Evolutionary conservation across 2,329 filamentous ascomycete species (phyloP).

Genomic region (Neophaeococcomyces mojaviensis): DNA sequence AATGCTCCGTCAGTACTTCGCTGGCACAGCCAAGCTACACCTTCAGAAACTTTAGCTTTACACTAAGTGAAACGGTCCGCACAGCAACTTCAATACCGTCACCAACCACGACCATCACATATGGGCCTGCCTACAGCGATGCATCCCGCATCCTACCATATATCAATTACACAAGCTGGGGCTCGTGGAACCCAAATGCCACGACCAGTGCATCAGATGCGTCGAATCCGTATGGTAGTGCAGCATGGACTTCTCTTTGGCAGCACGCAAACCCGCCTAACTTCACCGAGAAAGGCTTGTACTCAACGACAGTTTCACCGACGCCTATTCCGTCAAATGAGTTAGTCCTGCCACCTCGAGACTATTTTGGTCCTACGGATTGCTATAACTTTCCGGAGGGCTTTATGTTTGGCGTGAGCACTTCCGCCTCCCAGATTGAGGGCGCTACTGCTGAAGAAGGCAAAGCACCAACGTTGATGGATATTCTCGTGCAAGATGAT

Average conservation of each 20-base stretch:
- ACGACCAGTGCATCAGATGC: constrained; percentile 25
- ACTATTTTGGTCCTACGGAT: constrained; percentile 40
- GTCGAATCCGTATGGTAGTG: constrained; percentile 28
- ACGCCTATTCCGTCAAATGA: constrained; percentile 49
- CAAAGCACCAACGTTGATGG: constrained; percentile 30
- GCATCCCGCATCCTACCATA: constrained; percentile 22
- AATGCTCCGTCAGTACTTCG: constrained; percentile 18
- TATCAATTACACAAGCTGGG: constrained; percentile 28
- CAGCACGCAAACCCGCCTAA: constrained; percentile 25
- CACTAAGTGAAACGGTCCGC: constrained; percentile 26
- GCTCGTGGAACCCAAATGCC: constrained; percentile 28
- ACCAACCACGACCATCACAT: constrained; percentile 26
- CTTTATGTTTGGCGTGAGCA: constrained; percentile 39
- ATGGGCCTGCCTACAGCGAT: constrained; percentile 25
- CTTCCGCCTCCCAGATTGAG: constrained; percentile 39
- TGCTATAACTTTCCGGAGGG: constrained; percentile 28
- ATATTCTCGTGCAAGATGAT: constrained; percentile 30
- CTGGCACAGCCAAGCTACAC: constrained; percentile 22
- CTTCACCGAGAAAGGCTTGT: constrained; percentile 32
- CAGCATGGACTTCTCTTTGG: constrained; percentile 33
- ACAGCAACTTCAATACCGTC: constrained; percentile 28
- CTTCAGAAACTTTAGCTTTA: constrained; percentile 26
- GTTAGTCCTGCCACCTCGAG: constrained; percentile 47
- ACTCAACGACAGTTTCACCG: constrained; percentile 44
- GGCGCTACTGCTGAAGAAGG: constrained; percentile 37